Evolutionary conservation across 139 green algal species (phyloP), one percentile per base, ranked within the genome.

Genomic region (Haematococcus lacustris): DNA sequence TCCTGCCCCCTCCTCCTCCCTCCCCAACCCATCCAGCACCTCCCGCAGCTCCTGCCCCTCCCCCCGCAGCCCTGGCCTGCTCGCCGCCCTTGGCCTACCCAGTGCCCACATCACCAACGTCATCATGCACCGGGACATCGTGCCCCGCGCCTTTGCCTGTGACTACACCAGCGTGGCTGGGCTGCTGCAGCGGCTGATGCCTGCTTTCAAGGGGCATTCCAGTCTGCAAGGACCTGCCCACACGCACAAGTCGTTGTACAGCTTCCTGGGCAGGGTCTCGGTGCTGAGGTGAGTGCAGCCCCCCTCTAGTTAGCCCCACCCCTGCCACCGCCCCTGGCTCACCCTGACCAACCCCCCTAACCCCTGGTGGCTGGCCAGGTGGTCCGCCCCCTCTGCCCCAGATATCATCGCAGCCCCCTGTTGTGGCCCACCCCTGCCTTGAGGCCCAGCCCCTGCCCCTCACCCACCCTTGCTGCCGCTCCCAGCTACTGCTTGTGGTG

Each of bases 141-240:
- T 99, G 66, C 96, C 96, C 0, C 88, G 94, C n/a, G 94, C 93
- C 30, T 98, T 99, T 82, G 88, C 91, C 51, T 99, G 95, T 80
- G 91, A 98, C 82, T 99, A 99, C 83, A 88, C 85, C 1, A 70
- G 86, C 3, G 86, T 98, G 7, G 86, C 88, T 6, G 74, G 79
- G 3, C 21, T 89, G 51, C 67, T 91, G 60, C 72, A 79, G 71
- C 68, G 37, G 30, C 86, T 75, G 79, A 61, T 78, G 73, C 75
- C 70, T 0, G 74, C 79, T 43, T 97, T 98, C 87, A 83, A 85
- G 51, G 82, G 90, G 38, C 92, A 97, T 80, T 38, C 53, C 33
- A 91, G 84, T 66, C 83, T 98, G 38, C 70, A 73, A 39, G 71
- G 68, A 4, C 13, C 30, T n/a, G 35, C 43, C 47, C 32, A 70